A percentile compares a stretch with the other conserved stretches of the same genome.
phyloP scores from a whole-genome alignment of 2,329 filamentous ascomycete species.

The Penicillium nordicum region DNA sequence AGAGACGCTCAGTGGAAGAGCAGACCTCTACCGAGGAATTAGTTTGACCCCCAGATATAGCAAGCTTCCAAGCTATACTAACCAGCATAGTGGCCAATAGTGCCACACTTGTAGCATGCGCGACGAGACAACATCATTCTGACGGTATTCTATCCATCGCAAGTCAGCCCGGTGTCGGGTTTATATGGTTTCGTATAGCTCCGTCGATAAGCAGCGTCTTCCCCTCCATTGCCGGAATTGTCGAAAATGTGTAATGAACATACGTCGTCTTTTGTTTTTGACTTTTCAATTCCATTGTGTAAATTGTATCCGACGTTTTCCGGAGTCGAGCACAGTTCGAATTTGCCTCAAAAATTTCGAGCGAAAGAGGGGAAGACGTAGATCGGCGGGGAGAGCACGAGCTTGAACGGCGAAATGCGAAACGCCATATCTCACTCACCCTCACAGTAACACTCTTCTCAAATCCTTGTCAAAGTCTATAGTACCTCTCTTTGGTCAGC shows the following conservation, averaged over 20 bases:
- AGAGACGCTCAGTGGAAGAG: slow-evolving; percentile 95
- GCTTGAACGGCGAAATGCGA: slow-evolving; percentile 2
- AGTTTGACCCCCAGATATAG: slow-evolving; percentile 5
- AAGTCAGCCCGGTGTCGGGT: slow-evolving; percentile 12
- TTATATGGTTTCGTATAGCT: slow-evolving; percentile 4
- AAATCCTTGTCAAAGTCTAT: slow-evolving; percentile 24
- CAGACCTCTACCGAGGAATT: slow-evolving; percentile 70
- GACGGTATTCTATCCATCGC: slow-evolving; percentile 23
- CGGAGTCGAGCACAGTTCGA: not conserved
- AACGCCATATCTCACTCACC: slow-evolving; percentile 24
- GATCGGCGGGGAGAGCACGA: slow-evolving; percentile 8
- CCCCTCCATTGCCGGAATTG: slow-evolving; percentile 5
- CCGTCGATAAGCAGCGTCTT: slow-evolving; percentile 3
- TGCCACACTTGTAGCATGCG: slow-evolving; percentile 75
- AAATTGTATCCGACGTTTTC: not conserved
- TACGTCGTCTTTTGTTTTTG: not conserved
- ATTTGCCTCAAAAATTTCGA: slow-evolving; percentile 5
- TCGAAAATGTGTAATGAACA: not conserved
- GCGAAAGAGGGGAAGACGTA: slow-evolving; percentile 9
- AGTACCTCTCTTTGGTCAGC: slow-evolving; percentile 15
- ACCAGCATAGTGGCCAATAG: slow-evolving; percentile 67
- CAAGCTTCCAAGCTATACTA: slow-evolving; percentile 24
- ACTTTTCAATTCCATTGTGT: not conserved
- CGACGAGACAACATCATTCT: slow-evolving; percentile 79
- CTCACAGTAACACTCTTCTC: slow-evolving; percentile 28